These are phyloP conservation scores for Flagelloscypha sp. DNA, from an alignment of 768 basidiomycete species.

Conservation along the genomic window DNA sequence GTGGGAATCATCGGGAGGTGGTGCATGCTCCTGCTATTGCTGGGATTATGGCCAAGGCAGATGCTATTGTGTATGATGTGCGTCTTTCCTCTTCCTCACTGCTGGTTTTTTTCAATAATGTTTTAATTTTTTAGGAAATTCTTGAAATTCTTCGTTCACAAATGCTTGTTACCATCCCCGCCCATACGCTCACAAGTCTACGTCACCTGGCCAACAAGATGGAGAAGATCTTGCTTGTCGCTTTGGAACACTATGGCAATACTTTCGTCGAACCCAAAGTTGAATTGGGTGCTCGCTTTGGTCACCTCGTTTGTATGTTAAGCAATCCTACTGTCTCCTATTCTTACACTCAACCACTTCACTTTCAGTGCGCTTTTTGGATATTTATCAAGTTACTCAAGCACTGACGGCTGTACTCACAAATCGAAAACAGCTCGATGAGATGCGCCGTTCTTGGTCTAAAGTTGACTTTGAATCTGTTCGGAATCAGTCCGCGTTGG, in stretches of 20 bases:
- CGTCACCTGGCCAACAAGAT: slow-evolving; percentile 83
- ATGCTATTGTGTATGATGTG: slow-evolving; percentile 88
- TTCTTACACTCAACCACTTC: slow-evolving; percentile 6
- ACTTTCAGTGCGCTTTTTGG: slow-evolving; percentile 73
- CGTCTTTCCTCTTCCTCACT: slow-evolving; percentile 22
- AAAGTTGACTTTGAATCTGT: slow-evolving; percentile 89
- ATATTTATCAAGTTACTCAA: slow-evolving; percentile 88
- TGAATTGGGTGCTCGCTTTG: slow-evolving; percentile 83
- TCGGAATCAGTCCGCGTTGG: slow-evolving; percentile 85
- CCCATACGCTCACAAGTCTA: slow-evolving; percentile 58
- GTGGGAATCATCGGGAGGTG: slow-evolving; percentile 73
- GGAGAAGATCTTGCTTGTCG: slow-evolving; percentile 80
- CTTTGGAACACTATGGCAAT: slow-evolving; percentile 75
- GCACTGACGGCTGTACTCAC: slow-evolving; percentile 83
- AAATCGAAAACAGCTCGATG: slow-evolving; percentile 74
- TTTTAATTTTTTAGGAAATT: slow-evolving; percentile 54
- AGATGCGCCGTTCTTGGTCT: slow-evolving; percentile 84
- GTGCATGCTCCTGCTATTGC: slow-evolving; percentile 86
- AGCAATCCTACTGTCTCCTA: neutral
- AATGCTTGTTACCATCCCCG: slow-evolving; percentile 70
- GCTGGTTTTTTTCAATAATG: slow-evolving; percentile 12
- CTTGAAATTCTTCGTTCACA: slow-evolving; percentile 78
- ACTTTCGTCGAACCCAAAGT: slow-evolving; percentile 91
- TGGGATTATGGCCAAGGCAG: slow-evolving; percentile 81
- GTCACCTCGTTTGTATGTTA: slow-evolving; percentile 78